Conservation (phyloP, 345 rosid species). For the Lepidium africanum region DNA sequence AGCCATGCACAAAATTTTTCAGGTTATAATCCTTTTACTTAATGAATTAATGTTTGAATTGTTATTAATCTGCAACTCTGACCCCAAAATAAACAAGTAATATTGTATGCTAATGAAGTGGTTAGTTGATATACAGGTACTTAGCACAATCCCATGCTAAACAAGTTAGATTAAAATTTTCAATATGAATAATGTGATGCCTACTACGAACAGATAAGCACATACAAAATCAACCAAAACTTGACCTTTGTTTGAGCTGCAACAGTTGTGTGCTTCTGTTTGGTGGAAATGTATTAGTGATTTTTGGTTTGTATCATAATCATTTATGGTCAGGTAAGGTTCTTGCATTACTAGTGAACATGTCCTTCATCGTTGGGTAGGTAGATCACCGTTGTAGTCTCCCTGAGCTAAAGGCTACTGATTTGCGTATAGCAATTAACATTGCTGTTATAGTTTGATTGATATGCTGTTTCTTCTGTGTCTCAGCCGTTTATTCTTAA, state of each 20-base stretch:
- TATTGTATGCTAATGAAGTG: conserved; percentile 13
- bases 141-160: not conserved
- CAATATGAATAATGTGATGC: not conserved
- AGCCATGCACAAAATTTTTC: conserved; percentile 99
- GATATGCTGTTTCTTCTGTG: not conserved
- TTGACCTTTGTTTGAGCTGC: conserved; percentile 2
- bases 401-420: not conserved
- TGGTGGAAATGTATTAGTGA: conserved; percentile 3
- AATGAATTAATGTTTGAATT: conserved; percentile 37
- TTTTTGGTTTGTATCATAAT: not conserved
- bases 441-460: not conserved
- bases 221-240: not conserved
- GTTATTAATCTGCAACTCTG: not conserved
- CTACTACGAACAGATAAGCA: not conserved
- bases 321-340: not conserved
- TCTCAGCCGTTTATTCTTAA: not conserved
- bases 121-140: conserved; percentile 26
- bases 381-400: too few relatives aligned
- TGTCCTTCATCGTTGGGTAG: not conserved
- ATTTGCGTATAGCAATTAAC: not conserved
- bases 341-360: not conserved
- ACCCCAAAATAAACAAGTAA: not conserved
- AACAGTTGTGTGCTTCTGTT: not conserved
- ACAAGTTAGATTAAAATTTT: not conserved
- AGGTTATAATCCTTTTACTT: conserved; percentile 78